These are phyloP conservation scores for Sarocladium oryzae DNA, from an alignment of 2,329 filamentous ascomycete genomes.

Conservation along the genomic window DNA sequence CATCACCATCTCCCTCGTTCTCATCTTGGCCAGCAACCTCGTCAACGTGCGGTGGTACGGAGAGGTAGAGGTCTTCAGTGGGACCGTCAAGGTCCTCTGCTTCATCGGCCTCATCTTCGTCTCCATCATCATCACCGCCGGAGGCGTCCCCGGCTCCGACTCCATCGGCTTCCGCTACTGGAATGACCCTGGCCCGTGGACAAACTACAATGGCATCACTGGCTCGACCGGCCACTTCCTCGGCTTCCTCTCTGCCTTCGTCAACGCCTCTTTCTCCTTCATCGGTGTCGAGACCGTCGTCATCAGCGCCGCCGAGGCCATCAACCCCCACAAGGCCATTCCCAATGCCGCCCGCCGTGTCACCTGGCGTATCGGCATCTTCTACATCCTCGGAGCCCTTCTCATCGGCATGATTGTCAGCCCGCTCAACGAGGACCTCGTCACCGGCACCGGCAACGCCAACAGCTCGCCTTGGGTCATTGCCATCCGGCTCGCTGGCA, in stretches of 20 bases:
- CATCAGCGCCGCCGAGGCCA: conserved; percentile 8
- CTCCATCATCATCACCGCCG: conserved; percentile 39
- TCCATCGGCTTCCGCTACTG: conserved; percentile 36
- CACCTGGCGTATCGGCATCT: conserved; percentile 76
- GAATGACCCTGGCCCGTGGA: conserved; percentile 25
- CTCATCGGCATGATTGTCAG: conserved; percentile 66
- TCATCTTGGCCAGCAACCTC: conserved; percentile 20
- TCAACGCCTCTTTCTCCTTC: conserved; percentile 63
- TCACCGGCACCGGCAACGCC: conserved; percentile 18
- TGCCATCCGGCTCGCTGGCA: conserved; percentile 58
- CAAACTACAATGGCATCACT: conserved; percentile 24
- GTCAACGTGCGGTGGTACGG: conserved; percentile 39
- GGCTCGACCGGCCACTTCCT: conserved; percentile 44
- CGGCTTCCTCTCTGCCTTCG: conserved; percentile 35
- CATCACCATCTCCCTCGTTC: conserved; percentile 10
- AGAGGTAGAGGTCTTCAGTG: conserved; percentile 46
- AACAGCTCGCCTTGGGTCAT: conserved; percentile 66
- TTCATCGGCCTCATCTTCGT: conserved; percentile 46
- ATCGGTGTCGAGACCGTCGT: conserved; percentile 13
- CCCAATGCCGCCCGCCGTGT: conserved; percentile 73
- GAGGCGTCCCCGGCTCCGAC: conserved; percentile 36
- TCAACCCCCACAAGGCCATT: conserved; percentile 67
- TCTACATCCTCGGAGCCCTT: conserved; percentile 69
- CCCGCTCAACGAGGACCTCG: conserved; percentile 44
- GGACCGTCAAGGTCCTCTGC: conserved; percentile 42